These are phyloP conservation scores for Stereocaulon alpinum DNA, from an alignment of 495 filamentous ascomycete species.

Conservation along the genomic window DNA sequence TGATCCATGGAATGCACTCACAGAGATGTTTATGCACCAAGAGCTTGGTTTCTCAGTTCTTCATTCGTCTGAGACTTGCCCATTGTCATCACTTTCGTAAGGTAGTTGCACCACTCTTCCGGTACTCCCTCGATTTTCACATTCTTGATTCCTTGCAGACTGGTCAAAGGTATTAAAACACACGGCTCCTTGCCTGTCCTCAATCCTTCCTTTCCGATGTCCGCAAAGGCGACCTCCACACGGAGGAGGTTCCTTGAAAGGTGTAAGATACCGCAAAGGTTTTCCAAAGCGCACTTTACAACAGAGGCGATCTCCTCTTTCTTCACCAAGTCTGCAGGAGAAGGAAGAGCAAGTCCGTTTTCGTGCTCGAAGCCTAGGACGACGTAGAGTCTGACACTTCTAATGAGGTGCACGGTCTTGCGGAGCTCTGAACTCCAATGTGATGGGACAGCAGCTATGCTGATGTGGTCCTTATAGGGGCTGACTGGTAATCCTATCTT, in stretches of 20 bases:
- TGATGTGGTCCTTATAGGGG: background rate
- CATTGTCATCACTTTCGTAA: background rate
- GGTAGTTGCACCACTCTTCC: background rate
- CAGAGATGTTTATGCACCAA: too few relatives aligned
- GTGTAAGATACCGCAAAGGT: background rate
- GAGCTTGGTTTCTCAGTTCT: background rate
- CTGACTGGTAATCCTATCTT: background rate
- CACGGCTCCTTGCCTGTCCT: background rate
- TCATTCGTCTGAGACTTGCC: background rate
- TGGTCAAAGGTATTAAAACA: background rate
- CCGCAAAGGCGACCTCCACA: background rate
- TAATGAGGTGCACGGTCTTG: background rate
- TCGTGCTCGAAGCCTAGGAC: background rate
- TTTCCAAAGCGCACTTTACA: background rate
- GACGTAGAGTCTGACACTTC: background rate
- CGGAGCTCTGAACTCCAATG: background rate
- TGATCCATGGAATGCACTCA: too few relatives aligned
- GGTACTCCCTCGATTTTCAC: background rate
- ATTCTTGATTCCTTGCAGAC: background rate
- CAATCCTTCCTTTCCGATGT: background rate
- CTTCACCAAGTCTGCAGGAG: background rate
- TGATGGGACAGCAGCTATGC: constrained; percentile 1
- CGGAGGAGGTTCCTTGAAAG: background rate
- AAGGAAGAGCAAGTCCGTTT: too few relatives aligned
- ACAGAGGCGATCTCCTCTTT: background rate